Conservation (phyloP, 257 asterid genomes). For the Jasminum sambac region DNA sequence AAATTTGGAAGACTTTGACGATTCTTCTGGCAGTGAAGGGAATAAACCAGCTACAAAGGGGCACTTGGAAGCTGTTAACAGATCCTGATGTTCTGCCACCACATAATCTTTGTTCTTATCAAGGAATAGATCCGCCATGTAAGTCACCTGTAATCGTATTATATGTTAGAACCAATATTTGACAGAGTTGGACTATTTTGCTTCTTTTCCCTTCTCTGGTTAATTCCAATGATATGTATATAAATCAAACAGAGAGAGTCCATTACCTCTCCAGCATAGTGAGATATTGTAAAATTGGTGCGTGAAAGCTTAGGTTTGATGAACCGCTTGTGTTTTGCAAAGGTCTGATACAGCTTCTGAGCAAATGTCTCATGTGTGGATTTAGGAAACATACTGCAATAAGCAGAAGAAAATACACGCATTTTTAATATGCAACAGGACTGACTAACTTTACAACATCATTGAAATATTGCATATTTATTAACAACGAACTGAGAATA, state of each 20-base stretch:
- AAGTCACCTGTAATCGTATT: conserved; percentile 63
- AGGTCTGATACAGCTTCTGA: conserved; percentile 97
- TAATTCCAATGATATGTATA: conserved; percentile 4
- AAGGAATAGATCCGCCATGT: conserved; percentile 88
- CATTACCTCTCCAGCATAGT: conserved; percentile 98
- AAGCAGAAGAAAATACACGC: conserved; percentile 25
- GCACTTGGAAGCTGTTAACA: conserved; percentile 85
- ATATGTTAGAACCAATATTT: conserved; percentile 18
- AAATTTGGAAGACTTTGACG: conserved; percentile 95
- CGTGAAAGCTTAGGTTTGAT: conserved; percentile 98
- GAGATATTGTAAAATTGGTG: conserved; percentile 92
- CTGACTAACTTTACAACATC: background rate
- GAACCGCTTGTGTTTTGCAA: conserved; percentile 86
- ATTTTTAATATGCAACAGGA: conserved; percentile 25
- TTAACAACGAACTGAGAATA: background rate
- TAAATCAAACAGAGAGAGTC: conserved; percentile 12
- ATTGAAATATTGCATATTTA: background rate
- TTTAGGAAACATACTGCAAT: conserved; percentile 97
- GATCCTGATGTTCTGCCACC: conserved; percentile 96
- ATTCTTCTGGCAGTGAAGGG: conserved; percentile 90
- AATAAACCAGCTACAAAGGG: conserved; percentile 87
- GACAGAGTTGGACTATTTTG: background rate
- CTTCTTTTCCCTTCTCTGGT: background rate
- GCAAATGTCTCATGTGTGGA: conserved; percentile 99
- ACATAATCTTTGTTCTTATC: conserved; percentile 99